Evolutionary conservation across 352 stramenopile genomes (phyloP).

Genomic region (Elongisporangium prolatum): DNA sequence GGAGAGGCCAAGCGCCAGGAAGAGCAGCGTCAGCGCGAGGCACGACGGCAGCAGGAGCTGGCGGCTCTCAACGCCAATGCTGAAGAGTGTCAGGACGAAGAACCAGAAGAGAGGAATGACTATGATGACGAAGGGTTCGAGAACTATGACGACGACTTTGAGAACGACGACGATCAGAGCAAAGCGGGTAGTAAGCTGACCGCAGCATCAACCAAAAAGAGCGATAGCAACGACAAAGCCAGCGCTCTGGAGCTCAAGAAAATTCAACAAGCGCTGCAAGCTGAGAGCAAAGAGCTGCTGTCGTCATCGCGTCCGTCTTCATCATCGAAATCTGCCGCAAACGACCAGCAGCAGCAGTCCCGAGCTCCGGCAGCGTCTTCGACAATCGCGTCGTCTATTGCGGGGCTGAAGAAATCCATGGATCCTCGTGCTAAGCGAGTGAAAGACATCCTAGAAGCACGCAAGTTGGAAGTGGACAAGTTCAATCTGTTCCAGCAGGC

Average conservation of each 20-base stretch:
- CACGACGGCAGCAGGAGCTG: constrained; percentile 42
- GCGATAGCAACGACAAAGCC: constrained; percentile 9
- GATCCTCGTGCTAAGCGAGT: constrained; percentile 52
- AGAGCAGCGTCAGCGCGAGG: constrained; percentile 39
- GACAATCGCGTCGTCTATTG: constrained; percentile 62
- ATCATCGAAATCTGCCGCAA: constrained; percentile 9
- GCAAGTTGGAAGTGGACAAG: constrained; percentile 66
- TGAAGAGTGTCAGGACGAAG: constrained; percentile 65
- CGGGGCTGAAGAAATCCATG: constrained; percentile 62
- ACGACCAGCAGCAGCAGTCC: constrained; percentile 6
- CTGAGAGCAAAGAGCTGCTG: constrained; percentile 45
- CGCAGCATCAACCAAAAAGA: constrained; percentile 9
- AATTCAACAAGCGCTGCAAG: constrained; percentile 59
- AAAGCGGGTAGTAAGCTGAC: constrained; percentile 17
- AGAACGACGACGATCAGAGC: constrained; percentile 25
- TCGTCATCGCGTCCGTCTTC: constrained; percentile 24
- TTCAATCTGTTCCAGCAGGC: constrained; percentile 59
- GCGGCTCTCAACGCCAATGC: constrained; percentile 64
- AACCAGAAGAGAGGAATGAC: constrained; percentile 30
- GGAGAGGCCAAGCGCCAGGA: constrained; percentile 41
- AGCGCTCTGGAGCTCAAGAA: constrained; percentile 34
- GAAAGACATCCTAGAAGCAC: constrained; percentile 58
- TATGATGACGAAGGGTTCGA: constrained; percentile 71
- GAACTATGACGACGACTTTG: constrained; percentile 59
- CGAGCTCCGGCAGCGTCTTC: constrained; percentile 12